A percentile compares a stretch with the other conserved stretches of the same genome.
phyloP scores from a whole-genome alignment of 352 stramenopile genomes.

The Phytophthora tubulina region DNA sequence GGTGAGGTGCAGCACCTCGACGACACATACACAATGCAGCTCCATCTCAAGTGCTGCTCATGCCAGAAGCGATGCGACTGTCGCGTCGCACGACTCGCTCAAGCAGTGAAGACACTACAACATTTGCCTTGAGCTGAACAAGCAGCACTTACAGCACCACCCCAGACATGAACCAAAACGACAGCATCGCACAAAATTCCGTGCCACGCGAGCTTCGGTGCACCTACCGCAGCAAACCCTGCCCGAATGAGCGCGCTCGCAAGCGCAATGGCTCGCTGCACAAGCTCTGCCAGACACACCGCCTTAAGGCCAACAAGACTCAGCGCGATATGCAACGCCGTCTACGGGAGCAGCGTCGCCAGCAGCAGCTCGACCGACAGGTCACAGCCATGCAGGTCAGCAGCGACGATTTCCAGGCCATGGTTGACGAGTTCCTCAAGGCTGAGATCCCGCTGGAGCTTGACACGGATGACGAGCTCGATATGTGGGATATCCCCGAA shows the following conservation, averaged over 20 bases:
- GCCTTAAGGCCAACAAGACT: conserved; percentile 64
- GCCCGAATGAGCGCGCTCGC: conserved; percentile 53
- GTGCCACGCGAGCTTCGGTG: conserved; percentile 46
- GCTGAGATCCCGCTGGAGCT: conserved; percentile 37
- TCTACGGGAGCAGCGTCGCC: conserved; percentile 38
- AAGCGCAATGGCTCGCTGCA: conserved; percentile 64
- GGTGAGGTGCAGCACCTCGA: conserved; percentile 6
- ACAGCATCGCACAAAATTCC: conserved; percentile 7
- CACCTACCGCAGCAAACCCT: conserved; percentile 61
- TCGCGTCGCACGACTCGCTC: conserved; percentile 6
- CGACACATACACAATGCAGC: conserved; percentile 11
- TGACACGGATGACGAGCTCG: conserved; percentile 42
- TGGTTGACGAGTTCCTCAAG: conserved; percentile 43
- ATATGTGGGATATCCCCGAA: conserved; percentile 44
- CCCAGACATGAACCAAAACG: conserved; percentile 30
- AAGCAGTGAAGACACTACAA: conserved; percentile 19
- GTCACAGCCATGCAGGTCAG: conserved; percentile 27
- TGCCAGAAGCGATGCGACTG: neutral
- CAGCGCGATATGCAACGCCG: conserved; percentile 59
- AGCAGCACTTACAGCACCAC: conserved; percentile 14
- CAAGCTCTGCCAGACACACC: conserved; percentile 62
- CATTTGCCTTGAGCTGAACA: conserved; percentile 38
- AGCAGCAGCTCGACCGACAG: conserved; percentile 35
- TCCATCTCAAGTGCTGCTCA: conserved; percentile 13
- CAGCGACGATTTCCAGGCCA: conserved; percentile 22